phyloP scores from a whole-genome alignment of 75 land plant species.

The Chamaecyparis obtusa region DNA sequence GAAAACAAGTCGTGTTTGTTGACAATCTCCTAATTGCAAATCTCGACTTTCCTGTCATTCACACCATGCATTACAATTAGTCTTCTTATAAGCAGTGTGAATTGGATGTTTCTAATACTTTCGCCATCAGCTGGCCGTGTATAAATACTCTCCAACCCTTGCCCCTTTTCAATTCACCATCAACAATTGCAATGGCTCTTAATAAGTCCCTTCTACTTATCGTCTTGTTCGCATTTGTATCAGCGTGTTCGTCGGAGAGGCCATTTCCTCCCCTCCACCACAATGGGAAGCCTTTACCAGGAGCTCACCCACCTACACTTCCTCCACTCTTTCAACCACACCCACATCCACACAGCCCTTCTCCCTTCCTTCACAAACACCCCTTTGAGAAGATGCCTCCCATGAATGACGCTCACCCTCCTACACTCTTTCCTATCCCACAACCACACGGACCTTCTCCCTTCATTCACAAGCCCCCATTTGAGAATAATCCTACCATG shows the following conservation, averaged over 20 bases:
- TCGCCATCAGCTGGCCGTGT: too few species aligned
- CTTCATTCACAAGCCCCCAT: too few species aligned
- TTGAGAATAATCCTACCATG: too few species aligned
- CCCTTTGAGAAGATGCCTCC: not conserved
- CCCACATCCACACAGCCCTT: not conserved
- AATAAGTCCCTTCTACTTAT: not conserved
- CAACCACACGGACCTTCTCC: not conserved
- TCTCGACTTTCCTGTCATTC: too few species aligned
- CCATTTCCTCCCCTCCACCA: not conserved
- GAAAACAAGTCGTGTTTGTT: too few species aligned
- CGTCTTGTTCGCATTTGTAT: not conserved
- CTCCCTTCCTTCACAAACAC: not conserved
- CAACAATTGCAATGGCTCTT: not conserved
- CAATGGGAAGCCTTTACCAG: not conserved
- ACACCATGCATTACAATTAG: too few species aligned
- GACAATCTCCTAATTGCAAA: too few species aligned
- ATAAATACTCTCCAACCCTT: too few species aligned
- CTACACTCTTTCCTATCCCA: not conserved
- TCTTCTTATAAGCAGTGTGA: too few species aligned
- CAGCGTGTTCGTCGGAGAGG: not conserved
- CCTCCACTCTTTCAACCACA: too few species aligned
- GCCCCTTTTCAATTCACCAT: not conserved
- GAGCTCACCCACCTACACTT: not conserved
- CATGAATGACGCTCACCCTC: not conserved
- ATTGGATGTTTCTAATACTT: too few species aligned